A percentile compares a stretch with the other conserved stretches of the same genome.
These are phyloP conservation scores for Priceomyces castillae DNA, from an alignment of 805 yeast genomes.

Conservation along the genomic window DNA sequence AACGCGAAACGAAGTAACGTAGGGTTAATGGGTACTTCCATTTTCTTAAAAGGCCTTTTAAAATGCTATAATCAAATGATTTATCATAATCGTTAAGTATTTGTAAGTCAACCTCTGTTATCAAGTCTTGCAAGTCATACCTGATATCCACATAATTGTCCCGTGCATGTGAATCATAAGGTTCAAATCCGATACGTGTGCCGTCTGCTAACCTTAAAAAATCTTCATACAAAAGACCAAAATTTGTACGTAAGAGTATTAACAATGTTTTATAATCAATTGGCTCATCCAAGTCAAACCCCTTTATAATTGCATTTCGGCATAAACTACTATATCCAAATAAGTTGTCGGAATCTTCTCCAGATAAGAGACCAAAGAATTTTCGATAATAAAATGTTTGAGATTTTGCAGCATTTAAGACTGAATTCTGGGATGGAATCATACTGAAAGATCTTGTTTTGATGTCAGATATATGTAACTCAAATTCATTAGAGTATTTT, in stretches of 20 bases:
- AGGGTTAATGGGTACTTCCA: conserved; percentile 61
- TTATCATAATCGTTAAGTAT: conserved; percentile 14
- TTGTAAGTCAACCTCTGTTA: conserved; percentile 8
- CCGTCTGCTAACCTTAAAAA: conserved; percentile 48
- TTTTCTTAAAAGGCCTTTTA: conserved; percentile 26
- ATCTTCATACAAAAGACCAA: conserved; percentile 38
- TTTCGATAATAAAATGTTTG: conserved; percentile 62
- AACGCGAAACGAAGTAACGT: conserved; percentile 53
- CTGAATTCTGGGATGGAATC: conserved; percentile 51
- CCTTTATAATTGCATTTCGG: conserved; percentile 47
- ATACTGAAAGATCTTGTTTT: conserved; percentile 52
- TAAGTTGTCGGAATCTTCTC: conserved; percentile 14
- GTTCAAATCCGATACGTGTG: conserved; percentile 35
- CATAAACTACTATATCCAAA: conserved; percentile 42
- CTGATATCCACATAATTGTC: not conserved
- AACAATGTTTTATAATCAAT: conserved; percentile 41
- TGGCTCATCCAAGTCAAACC: conserved; percentile 47
- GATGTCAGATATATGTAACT: conserved; percentile 43
- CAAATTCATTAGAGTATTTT: conserved; percentile 12
- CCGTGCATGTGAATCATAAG: conserved; percentile 31
- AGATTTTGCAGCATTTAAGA: conserved; percentile 46
- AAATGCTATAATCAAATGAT: conserved; percentile 19
- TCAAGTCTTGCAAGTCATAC: conserved; percentile 6
- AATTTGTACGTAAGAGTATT: conserved; percentile 36
- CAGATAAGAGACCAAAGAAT: conserved; percentile 40